A percentile compares a stretch with the other conserved stretches of the same genome.
Evolutionary conservation across 2,329 filamentous ascomycete genomes (phyloP).

Genomic region (Dothideomycetes sp.): DNA sequence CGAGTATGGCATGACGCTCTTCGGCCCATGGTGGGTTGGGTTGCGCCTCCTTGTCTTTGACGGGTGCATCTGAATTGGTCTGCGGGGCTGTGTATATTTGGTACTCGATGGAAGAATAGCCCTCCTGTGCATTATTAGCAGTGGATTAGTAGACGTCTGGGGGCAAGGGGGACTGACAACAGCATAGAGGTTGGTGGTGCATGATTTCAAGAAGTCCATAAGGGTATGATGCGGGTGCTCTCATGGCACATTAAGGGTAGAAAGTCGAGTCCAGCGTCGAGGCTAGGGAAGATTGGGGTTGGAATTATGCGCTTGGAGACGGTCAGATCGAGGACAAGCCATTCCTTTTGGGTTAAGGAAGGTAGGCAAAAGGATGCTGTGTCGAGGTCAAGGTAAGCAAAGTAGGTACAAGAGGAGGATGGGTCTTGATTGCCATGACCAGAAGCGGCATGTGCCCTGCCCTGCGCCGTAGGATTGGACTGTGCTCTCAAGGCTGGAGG

Average conservation of each 20-base stretch:
- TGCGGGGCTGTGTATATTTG: constrained; percentile 2
- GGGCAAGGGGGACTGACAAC: constrained; percentile 8
- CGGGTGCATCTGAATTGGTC: background rate
- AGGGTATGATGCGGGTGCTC: background rate
- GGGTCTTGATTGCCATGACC: too few species aligned
- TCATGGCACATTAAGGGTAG: background rate
- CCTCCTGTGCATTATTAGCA: constrained; percentile 1
- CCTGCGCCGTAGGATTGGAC: too few species aligned
- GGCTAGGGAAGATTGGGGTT: too few species aligned
- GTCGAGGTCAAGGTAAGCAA: too few species aligned
- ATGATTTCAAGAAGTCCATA: constrained; percentile 24
- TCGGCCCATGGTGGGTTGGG: background rate
- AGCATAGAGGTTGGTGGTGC: constrained; percentile 21
- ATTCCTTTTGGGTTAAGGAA: too few species aligned
- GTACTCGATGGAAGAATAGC: constrained; percentile 8
- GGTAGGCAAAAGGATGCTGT: too few species aligned
- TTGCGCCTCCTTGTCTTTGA: background rate
- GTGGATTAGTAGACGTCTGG: background rate
- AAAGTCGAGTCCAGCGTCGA: too few species aligned
- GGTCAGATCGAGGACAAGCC: too few species aligned
- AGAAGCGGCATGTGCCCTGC: too few species aligned
- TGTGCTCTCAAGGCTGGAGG: too few species aligned
- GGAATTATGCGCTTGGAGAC: too few species aligned
- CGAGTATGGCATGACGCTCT: background rate
- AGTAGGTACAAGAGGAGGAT: too few species aligned